Conservation (phyloP, 176 grass and related monocot genomes). For the Typha latifolia region DNA sequence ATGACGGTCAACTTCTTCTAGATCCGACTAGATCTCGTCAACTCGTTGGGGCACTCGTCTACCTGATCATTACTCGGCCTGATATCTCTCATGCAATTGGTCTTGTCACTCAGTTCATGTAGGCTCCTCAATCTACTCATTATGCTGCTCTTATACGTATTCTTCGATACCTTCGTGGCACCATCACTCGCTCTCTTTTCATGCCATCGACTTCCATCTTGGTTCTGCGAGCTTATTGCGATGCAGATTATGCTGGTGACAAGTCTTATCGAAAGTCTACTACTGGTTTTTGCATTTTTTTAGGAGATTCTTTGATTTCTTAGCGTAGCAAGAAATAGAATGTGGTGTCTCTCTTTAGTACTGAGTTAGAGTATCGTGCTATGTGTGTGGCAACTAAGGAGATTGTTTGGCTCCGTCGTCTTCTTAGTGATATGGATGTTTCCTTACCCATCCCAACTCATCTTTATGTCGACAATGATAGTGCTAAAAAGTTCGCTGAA, state of each 20-base stretch:
- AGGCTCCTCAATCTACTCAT: background rate
- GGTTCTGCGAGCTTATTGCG: background rate
- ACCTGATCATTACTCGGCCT: background rate
- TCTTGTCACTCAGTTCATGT: background rate
- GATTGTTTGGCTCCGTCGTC: background rate
- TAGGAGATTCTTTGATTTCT: background rate
- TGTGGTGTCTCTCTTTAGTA: background rate
- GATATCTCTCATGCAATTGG: background rate
- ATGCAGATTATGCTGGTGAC: background rate
- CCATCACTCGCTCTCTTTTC: background rate
- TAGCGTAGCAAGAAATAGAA: background rate
- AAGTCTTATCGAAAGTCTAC: no score
- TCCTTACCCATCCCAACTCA: no score
- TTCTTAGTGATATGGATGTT: background rate
- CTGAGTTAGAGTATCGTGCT: background rate
- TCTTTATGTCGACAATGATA: background rate
- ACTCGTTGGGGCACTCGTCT: background rate
- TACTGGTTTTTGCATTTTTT: no score
- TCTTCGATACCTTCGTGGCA: background rate
- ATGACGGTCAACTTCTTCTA: background rate
- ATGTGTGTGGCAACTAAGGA: background rate
- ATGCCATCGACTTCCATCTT: background rate
- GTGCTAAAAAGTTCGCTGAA: background rate
- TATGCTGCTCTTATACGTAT: background rate
- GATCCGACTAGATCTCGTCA: background rate